These are phyloP conservation scores for Patellifolia procumbens DNA, from an alignment of 179 eudicot genomes.

Conservation along the genomic window DNA sequence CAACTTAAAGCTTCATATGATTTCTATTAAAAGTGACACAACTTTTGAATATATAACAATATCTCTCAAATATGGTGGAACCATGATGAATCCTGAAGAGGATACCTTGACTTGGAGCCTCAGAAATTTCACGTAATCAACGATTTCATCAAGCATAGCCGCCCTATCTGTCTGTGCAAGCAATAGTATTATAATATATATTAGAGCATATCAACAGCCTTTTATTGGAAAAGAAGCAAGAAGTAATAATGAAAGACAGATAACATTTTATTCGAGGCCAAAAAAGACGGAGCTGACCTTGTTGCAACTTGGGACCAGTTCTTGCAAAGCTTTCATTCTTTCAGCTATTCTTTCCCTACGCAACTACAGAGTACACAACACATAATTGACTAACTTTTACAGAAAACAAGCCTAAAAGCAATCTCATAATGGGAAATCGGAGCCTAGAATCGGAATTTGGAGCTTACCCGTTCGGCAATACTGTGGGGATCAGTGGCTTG, in stretches of 20 bases:
- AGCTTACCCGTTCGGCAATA: slow-evolving; percentile 88
- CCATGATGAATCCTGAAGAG: slow-evolving; percentile 14
- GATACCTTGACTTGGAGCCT: slow-evolving; percentile 97
- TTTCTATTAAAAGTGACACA: slow-evolving; percentile 4
- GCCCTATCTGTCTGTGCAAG: slow-evolving; percentile 88
- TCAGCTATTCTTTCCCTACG: slow-evolving; percentile 98
- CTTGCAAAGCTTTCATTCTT: slow-evolving; percentile 95
- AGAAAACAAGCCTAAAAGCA: neutral
- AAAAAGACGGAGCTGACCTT: slow-evolving; percentile 49
- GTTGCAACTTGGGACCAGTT: slow-evolving; percentile 92
- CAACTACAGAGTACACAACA: slow-evolving; percentile 37
- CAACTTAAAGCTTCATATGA: slow-evolving; percentile 6
- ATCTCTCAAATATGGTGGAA: slow-evolving; percentile 17
- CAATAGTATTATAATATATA: slow-evolving; percentile 13
- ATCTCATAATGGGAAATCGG: neutral
- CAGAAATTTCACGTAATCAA: slow-evolving; percentile 94
- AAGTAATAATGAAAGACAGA: neutral
- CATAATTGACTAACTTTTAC: neutral
- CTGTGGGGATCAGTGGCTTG: slow-evolving; percentile 99
- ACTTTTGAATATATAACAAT: slow-evolving; percentile 4
- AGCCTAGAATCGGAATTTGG: slow-evolving; percentile 3
- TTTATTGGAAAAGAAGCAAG: neutral
- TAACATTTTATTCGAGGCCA: neutral
- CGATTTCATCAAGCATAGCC: slow-evolving; percentile 95
- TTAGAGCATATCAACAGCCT: neutral